Base-by-base conservation (phyloP, 2,329 filamentous ascomycete species). In the Sarocladium kiliense region DNA sequence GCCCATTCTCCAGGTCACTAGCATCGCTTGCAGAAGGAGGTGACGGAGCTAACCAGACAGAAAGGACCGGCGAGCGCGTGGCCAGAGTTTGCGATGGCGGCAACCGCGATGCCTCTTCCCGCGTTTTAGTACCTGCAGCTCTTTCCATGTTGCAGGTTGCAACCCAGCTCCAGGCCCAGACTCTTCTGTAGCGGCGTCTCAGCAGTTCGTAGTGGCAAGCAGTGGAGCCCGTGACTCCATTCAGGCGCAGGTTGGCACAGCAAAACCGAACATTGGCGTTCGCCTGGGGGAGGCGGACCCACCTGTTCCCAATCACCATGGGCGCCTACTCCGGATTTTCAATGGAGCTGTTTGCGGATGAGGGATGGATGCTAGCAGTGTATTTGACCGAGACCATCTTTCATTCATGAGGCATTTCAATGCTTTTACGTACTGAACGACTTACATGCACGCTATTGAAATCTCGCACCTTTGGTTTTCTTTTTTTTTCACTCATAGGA, bases 271-370 rank as follows among this genome's bases (percentile, higher is more conserved):
- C 25, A 16, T 11, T 19, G 6, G 30, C 30, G 12, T n/a, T 32
- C 30, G 30, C 30, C 30, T 32, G 30, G 30, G 30, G 30, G 30
- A 32, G 30, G 30, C 12, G 16, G 44, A 30, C 25, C 44, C 44
- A 47, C 44, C 21, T 47, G 25, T 30, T 30, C 44, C 30, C 30
- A 32, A 6, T n/a, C n/a, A n/a, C n/a, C n/a, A n/a, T n/a, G n/a
- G n/a, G n/a, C n/a, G n/a, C n/a, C n/a, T n/a, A n/a, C 30, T 32
- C 30, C 30, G 12, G 30, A 32, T 32, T 32, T 32, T 12, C 12
- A 12, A 32, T 32, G n/a, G 41, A 47, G 5, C 44, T 47, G 44
- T 27, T 47, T 47, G 44, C 44, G 44, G 44, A 6, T 47, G 44
- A n/a, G 12, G 9, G 9, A 16, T 39, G 36, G 9, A 47, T 47